Conservation (phyloP, 2,329 filamentous ascomycete genomes). For the Talaromyces sp. region DNA sequence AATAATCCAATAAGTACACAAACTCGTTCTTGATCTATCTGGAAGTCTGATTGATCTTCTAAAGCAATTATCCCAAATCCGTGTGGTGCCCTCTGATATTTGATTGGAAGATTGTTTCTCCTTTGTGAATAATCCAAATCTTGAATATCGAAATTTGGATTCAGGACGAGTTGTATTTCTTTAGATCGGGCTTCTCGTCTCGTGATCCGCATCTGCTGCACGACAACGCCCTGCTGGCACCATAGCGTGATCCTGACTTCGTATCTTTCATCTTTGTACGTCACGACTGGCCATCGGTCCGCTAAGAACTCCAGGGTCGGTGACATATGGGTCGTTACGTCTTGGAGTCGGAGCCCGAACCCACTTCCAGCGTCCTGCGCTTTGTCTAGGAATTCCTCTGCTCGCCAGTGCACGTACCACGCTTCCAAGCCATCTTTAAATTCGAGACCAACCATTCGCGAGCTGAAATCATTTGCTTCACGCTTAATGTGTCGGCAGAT, state of each 20-base stretch:
- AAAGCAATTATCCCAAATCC: conserved; percentile 9
- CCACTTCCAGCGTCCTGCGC: background rate
- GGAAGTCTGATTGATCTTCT: background rate
- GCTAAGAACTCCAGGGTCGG: background rate
- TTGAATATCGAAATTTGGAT: background rate
- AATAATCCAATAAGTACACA: conserved; percentile 11
- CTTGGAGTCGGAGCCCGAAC: background rate
- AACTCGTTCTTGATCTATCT: background rate
- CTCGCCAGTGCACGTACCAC: background rate
- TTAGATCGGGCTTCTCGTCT: background rate
- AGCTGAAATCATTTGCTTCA: conserved; percentile 3
- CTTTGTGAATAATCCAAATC: background rate
- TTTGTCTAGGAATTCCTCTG: conserved; percentile 1
- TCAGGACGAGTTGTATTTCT: conserved; percentile 3
- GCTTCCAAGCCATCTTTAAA: background rate
- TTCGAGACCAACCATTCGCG: conserved; percentile 10
- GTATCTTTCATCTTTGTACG: conserved; percentile 6
- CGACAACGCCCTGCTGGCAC: conserved; percentile 7
- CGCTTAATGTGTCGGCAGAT: conserved; percentile 6
- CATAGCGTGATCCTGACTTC: conserved; percentile 2
- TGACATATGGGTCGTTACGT: background rate
- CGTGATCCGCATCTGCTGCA: background rate
- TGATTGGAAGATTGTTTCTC: conserved; percentile 4
- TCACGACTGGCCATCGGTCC: background rate
- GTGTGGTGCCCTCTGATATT: conserved; percentile 6